Base-by-base conservation (phyloP, 768 basidiomycete species). In the Kwoniella mangroviensis region DNA sequence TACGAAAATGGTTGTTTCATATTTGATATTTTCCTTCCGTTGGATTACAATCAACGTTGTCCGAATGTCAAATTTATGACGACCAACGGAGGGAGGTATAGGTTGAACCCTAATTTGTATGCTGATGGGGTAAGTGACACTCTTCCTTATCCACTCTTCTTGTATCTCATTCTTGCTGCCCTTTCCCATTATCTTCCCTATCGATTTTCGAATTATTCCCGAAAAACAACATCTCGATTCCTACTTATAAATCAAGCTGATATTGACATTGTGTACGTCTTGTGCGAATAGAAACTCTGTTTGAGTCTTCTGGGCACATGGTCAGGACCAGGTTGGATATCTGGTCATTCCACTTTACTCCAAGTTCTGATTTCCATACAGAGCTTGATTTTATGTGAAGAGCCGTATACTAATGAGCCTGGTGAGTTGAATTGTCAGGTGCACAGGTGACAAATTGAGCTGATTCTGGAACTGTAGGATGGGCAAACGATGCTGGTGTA, bases 81-180 rank as follows among this genome's bases (percentile, higher is more conserved):
- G 11, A 84, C 83, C 13, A 71, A 82, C 69, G 76, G 77, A 1
- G 77, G 78, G 21, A 71, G 49, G 45, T 81, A 72, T 62, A 88
- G 95, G 54, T 94, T 96, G 84, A 97, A 97, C 75, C 95, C 95
- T 2, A 98, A 97, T 82, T 85, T 97, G 41, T 98, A 94, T 82
- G 93, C 93, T 1, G 73, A 79, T 68, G 81, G 81, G 17, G 79
- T 80, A 53, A 71, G 79, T 71, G 6, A n/a, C 11, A 6, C 13
- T 34, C 49, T 53, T 52, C 40, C 40, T 63, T 15, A 13, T 1
- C 9, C 13, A n/a, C 7, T 51, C 28, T 28, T 4, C 28, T 4
- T 28, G 28, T 28, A 28, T 28, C 6, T 4, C 28, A 28, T 28
- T 28, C 28, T 28, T 28, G 28, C 28, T 28, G 28, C 2, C 28